These are phyloP conservation scores for apple (Malus domestica) DNA, from an alignment of 306 rosid species.

Conservation along the genomic window DNA sequence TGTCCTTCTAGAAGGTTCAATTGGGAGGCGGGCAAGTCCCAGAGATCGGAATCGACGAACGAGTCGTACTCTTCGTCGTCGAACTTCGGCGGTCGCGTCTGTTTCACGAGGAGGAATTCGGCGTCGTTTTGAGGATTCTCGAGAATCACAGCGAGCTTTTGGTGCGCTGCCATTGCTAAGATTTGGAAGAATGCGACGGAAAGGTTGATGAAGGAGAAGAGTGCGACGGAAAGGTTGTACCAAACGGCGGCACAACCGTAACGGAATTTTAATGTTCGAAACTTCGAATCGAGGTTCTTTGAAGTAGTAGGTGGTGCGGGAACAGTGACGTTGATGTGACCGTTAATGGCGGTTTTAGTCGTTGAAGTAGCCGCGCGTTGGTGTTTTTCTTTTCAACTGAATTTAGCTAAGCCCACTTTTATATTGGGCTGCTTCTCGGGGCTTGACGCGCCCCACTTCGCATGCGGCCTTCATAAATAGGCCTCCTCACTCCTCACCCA, in stretches of 20 bases:
- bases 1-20: slow-evolving; percentile 33
- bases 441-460: not conserved
- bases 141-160: slow-evolving; percentile 49
- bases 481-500: no score
- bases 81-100: slow-evolving; percentile 62
- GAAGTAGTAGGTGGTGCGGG: not conserved
- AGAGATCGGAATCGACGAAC: slow-evolving; percentile 71
- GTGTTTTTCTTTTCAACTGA: not conserved
- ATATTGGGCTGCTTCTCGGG: not conserved
- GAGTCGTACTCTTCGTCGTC: slow-evolving; percentile 70
- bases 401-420: not conserved
- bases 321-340: not conserved
- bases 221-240: not conserved
- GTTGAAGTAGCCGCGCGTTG: not conserved
- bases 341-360: not conserved
- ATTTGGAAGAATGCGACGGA: not conserved
- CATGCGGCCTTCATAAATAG: not conserved
- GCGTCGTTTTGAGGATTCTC: slow-evolving; percentile 28
- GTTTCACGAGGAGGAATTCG: slow-evolving; percentile 52
- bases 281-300: not conserved
- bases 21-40: slow-evolving; percentile 69
- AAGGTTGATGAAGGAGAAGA: not conserved
- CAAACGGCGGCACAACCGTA: not conserved
- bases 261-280: not conserved
- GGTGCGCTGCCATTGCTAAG: slow-evolving; percentile 31